phyloP scores from a whole-genome alignment of 2,329 filamentous ascomycete genomes.

The Xylaria sp. region DNA sequence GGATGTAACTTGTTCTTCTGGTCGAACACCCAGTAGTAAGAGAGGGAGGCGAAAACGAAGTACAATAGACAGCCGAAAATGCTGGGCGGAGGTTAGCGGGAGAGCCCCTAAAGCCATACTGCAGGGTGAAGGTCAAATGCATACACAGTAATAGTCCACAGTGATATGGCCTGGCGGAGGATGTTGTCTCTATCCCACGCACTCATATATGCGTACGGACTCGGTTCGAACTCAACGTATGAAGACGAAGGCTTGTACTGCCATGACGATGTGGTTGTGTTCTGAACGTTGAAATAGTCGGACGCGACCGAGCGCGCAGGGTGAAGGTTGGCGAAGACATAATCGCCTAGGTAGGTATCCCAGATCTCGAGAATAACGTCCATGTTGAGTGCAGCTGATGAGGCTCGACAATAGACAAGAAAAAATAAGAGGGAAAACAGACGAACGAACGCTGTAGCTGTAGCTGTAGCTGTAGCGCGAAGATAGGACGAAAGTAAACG shows the following conservation, averaged over 20 bases:
- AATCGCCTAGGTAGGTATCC: slow-evolving; percentile 86
- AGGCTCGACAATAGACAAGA: neutral
- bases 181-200: slow-evolving; percentile 81
- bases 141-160: slow-evolving; percentile 90
- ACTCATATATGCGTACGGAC: slow-evolving; percentile 82
- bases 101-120: neutral
- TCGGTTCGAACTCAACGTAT: slow-evolving; percentile 76
- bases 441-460: slow-evolving; percentile 4
- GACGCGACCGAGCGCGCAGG: slow-evolving; percentile 64
- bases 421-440: slow-evolving; percentile 1
- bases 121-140: slow-evolving; percentile 43
- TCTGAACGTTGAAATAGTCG: slow-evolving; percentile 62
- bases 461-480: slow-evolving; percentile 1
- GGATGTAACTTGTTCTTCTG: slow-evolving; percentile 89
- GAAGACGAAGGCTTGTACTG: slow-evolving; percentile 78
- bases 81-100: slow-evolving; percentile 61
- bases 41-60: slow-evolving; percentile 84
- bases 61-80: slow-evolving; percentile 87
- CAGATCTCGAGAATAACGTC: slow-evolving; percentile 89
- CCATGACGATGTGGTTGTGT: slow-evolving; percentile 67
- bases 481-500: neutral
- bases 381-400: slow-evolving; percentile 66
- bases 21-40: slow-evolving; percentile 91
- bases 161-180: slow-evolving; percentile 76
- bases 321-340: slow-evolving; percentile 77